Conservation (phyloP, 208 protist species). For the Blechomonas ayalai region DNA sequence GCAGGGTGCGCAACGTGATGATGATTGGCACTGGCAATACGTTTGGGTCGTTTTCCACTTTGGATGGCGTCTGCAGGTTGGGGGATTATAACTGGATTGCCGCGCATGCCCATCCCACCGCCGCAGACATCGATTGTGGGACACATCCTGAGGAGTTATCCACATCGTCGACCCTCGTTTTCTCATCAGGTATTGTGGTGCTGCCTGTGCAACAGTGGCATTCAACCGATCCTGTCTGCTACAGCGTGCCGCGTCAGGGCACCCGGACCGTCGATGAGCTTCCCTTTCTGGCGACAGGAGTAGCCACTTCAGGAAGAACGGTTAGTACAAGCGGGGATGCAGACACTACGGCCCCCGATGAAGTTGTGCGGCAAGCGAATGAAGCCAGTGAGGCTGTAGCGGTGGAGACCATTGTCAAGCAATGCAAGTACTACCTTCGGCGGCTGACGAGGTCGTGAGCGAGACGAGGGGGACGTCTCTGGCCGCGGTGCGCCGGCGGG, state of each 20-base stretch:
- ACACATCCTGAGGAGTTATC: background rate
- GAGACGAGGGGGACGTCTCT: no score
- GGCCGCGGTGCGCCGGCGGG: no score
- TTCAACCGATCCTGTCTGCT: background rate
- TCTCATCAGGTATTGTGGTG: background rate
- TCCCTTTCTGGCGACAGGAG: background rate
- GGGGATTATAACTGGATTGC: conserved; percentile 25
- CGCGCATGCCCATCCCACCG: conserved; percentile 4
- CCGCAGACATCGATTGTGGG: background rate
- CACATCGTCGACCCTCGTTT: background rate
- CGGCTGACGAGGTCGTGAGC: no score
- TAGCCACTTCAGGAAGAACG: background rate
- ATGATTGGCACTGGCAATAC: conserved; percentile 19
- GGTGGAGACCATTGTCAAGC: conserved; percentile 98
- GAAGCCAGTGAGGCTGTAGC: background rate
- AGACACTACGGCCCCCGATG: background rate
- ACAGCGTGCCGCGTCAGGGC: conserved; percentile 13
- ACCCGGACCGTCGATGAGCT: conserved; percentile 23
- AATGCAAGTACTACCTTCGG: conserved; percentile 96
- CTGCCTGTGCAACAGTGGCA: background rate
- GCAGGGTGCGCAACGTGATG: conserved; percentile 7
- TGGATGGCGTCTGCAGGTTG: conserved; percentile 1
- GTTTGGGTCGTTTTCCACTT: conserved; percentile 18
- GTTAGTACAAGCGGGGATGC: background rate
- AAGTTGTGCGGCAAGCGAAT: background rate